Evolutionary conservation across 106 monocot species (phyloP), one percentile per base, ranked within the genome.

Genomic region (Dioscorea zingiberensis): DNA sequence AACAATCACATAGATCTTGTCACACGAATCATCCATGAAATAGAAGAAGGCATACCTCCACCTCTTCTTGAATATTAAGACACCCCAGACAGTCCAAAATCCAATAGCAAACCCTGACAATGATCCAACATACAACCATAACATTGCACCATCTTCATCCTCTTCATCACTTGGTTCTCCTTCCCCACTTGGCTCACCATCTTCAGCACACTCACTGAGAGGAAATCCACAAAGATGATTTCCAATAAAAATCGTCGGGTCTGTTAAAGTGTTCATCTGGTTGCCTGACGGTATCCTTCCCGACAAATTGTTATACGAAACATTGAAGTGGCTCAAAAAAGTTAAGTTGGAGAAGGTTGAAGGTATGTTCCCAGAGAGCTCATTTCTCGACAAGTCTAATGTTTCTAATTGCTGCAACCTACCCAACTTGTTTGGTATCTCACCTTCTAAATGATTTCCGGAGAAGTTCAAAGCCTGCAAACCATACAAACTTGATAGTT

Each of bases 201-300:
- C 24, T 15, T 17, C 58, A 71, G 29, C 26, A 66, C 47, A 65
- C 59, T 3, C 24, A 13, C 19, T 13, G 15, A 65, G 29, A 0
- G 70, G 77, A 24, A 58, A 24, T 2, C 82, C 82, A 49, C 77
- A 77, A 8, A 82, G 72, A 14, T 32, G n/a, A 47, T 82, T 82
- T 11, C 69, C 77, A 14, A 27, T 38, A 27, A 73, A 77, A 3
- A 69, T 73, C 1, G 69, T 77, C 15, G 68, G 27, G 29, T 68
- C 51, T 38, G 38, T 22, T 2, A 77, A 15, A 0, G 55, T 58
- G 27, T 60, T 55, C 4, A 77, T 44, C 48, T 77, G 77, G 53
- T 58, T 49, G n/a, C 77, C 71, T 0, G 60, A 47, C 3, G 81
- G 81, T 24, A 81, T 68, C 19, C 32, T 57, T 15, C 76, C 76